phyloP scores from a whole-genome alignment of 2,329 filamentous ascomycete species.

The Fragosphaeria purpurea region DNA sequence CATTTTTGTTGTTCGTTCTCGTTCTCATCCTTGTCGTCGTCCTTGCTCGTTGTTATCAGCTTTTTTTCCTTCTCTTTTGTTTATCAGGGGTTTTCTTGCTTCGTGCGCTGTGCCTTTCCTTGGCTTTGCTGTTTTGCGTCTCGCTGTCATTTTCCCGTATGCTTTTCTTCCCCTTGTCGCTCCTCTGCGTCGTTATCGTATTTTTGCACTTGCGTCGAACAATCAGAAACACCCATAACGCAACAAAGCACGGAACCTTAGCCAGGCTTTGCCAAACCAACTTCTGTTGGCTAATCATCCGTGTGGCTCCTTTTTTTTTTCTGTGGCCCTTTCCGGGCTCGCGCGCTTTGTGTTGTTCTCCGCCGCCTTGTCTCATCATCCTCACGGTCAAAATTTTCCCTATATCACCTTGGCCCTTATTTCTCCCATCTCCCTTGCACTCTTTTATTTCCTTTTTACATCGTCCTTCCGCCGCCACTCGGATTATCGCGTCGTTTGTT shows the following conservation, averaged over 20 bases:
- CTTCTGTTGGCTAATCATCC: slow-evolving; percentile 6
- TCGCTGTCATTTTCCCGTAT: not conserved
- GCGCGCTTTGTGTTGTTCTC: slow-evolving; percentile 4
- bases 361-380: slow-evolving; percentile 9
- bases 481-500: slow-evolving; percentile 9
- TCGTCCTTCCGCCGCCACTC: slow-evolving; percentile 1
- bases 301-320: not conserved
- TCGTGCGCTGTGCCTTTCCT: not conserved
- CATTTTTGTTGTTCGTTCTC: not conserved
- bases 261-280: not conserved
- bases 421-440: slow-evolving; percentile 1
- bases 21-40: not conserved
- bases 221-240: not conserved
- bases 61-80: slow-evolving; percentile 1
- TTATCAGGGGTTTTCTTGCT: not conserved
- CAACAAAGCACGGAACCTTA: not conserved
- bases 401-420: not conserved
- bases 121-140: not conserved
- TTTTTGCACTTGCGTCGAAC: not conserved
- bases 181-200: slow-evolving; percentile 3
- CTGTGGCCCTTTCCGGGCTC: slow-evolving; percentile 5
- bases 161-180: not conserved
- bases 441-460: slow-evolving; percentile 1
- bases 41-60: not conserved
- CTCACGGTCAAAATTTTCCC: not conserved